Evolutionary conservation across 1,139 yeast species (phyloP).

Genomic region (Debaryomycetaceae sp.): DNA sequence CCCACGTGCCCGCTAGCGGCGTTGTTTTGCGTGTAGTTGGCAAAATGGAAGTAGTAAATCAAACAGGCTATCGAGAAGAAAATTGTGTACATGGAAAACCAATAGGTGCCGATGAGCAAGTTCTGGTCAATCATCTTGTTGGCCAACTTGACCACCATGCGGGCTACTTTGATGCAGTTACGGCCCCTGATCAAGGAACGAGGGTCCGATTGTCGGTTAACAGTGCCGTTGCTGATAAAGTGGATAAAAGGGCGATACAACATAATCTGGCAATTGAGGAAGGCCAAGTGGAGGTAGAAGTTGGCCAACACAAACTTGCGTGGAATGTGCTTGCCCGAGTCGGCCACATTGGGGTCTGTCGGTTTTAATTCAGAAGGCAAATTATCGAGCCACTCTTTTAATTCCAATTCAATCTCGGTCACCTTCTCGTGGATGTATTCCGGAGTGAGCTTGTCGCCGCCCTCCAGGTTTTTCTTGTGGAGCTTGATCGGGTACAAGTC

Average conservation of each 20-base stretch:
- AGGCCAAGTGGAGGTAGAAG: constrained; percentile 70
- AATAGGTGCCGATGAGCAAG: constrained; percentile 79
- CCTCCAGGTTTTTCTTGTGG: constrained; percentile 10
- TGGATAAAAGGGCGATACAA: constrained; percentile 90
- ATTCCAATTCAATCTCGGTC: constrained; percentile 65
- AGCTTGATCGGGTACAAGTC: constrained; percentile 42
- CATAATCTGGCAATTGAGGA: constrained; percentile 78
- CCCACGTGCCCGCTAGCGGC: constrained; percentile 21
- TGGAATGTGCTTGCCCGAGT: constrained; percentile 39
- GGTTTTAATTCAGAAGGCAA: constrained; percentile 75
- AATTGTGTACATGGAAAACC: constrained; percentile 92
- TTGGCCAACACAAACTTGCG: constrained; percentile 69
- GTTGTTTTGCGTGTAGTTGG: constrained; percentile 28
- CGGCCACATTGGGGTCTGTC: constrained; percentile 46
- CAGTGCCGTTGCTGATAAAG: constrained; percentile 58
- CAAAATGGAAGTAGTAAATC: constrained; percentile 79
- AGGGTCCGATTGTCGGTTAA: constrained; percentile 41
- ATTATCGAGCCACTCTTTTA: constrained; percentile 70
- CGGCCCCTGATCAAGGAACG: constrained; percentile 63
- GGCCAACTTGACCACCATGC: constrained; percentile 79
- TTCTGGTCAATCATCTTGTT: constrained; percentile 75
- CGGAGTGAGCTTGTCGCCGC: constrained; percentile 20
- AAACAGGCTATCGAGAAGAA: constrained; percentile 88
- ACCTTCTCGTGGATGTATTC: constrained; percentile 58
- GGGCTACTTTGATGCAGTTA: constrained; percentile 80